Conservation (phyloP, 2,329 filamentous ascomycete species). For the Rhexocercosporidium sp. region DNA sequence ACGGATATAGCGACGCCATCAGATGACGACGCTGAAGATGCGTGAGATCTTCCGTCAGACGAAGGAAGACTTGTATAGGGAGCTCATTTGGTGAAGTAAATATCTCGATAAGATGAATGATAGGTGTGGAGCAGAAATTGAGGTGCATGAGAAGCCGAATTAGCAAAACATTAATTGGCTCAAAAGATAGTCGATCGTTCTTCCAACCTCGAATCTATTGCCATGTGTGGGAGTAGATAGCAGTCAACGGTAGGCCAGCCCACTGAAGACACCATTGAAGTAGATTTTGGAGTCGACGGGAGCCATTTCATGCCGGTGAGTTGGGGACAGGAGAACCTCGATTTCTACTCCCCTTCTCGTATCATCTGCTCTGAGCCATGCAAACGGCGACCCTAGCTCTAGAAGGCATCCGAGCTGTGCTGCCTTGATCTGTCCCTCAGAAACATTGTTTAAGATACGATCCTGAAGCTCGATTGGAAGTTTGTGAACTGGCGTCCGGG, state of each 20-base stretch:
- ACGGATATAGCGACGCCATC: not conserved
- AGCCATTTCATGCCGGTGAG: conserved; percentile 9
- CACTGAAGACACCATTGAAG: not conserved
- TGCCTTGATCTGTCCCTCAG: conserved; percentile 18
- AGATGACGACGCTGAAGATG: not conserved
- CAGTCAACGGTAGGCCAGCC: not conserved
- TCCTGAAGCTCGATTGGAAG: conserved; percentile 25
- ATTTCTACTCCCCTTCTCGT: not conserved
- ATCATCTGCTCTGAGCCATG: not conserved
- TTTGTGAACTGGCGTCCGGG: conserved; percentile 12
- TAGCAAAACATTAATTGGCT: too few relatives aligned
- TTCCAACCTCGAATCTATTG: too few relatives aligned
- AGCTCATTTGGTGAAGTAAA: not conserved
- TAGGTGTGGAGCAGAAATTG: not conserved
- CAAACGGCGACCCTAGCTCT: not conserved
- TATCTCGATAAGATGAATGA: not conserved
- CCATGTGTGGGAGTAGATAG: not conserved
- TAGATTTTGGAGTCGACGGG: conserved; percentile 13
- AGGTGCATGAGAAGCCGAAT: not conserved
- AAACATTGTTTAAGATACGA: conserved; percentile 21
- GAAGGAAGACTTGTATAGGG: too few relatives aligned
- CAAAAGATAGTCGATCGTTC: too few relatives aligned
- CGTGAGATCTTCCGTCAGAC: not conserved
- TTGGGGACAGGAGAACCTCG: not conserved
- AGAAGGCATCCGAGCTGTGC: conserved; percentile 21